These are phyloP conservation scores for Syzygium grande DNA, from an alignment of 345 rosid species.

Conservation along the genomic window DNA sequence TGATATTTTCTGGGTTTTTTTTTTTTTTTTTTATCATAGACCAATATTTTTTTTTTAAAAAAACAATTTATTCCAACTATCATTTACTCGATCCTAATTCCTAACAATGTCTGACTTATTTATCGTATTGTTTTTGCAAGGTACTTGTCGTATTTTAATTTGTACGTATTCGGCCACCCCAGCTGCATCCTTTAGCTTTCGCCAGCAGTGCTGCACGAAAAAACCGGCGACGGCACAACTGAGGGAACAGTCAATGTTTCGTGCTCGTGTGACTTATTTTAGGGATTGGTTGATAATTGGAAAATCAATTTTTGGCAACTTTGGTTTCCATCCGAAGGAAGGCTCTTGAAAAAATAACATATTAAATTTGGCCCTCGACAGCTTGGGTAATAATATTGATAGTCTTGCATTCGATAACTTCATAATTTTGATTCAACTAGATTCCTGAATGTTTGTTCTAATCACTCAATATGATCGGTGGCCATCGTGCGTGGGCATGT, in stretches of 20 bases:
- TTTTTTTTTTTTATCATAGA: not conserved
- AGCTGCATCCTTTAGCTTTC: not conserved
- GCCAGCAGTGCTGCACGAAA: not conserved
- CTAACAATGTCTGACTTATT: not conserved
- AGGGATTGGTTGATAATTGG: not conserved
- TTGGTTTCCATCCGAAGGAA: not conserved
- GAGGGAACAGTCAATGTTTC: not conserved
- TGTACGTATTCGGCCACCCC: not conserved
- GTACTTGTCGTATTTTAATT: not conserved
- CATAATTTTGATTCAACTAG: rapidly evolving
- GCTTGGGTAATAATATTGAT: not conserved
- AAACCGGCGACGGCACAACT: not conserved
- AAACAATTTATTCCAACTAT: not conserved
- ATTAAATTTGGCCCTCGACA: no score
- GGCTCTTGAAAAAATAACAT: not conserved
- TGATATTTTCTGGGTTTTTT: not conserved
- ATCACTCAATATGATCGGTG: rapidly evolving
- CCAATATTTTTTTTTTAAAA: not conserved
- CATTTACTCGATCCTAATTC: not conserved
- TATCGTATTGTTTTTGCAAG: not conserved
- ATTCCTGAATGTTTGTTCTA: rapidly evolving
- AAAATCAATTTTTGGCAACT: not conserved
- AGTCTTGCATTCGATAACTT: not conserved
- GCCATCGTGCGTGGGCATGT: rapidly evolving
- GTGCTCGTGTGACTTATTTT: not conserved